These are phyloP conservation scores for Aureobasidium leucospermi DNA, from an alignment of 2,329 filamentous ascomycete genomes.

Conservation along the genomic window DNA sequence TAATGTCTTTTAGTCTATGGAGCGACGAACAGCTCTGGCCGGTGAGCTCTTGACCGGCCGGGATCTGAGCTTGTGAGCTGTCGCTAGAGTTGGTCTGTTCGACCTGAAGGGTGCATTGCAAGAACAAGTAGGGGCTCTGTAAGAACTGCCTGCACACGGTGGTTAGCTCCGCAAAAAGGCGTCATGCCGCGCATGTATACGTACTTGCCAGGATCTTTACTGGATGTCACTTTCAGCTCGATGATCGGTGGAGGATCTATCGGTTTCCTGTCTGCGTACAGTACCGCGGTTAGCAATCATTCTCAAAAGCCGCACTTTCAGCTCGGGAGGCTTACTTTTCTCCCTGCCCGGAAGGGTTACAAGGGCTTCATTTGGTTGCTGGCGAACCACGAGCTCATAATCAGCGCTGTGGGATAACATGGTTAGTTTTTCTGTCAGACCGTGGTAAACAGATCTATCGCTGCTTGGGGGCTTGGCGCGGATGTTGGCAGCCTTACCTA, in stretches of 20 bases:
- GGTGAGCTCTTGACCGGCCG: conserved; percentile 23
- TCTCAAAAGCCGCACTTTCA: neutral
- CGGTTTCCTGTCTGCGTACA: conserved; percentile 63
- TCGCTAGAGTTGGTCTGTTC: conserved; percentile 38
- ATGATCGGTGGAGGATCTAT: conserved; percentile 83
- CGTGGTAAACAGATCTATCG: conserved; percentile 10
- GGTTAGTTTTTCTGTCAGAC: conserved; percentile 12
- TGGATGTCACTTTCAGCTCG: conserved; percentile 53
- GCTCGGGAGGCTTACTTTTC: conserved; percentile 48
- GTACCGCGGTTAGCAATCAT: neutral
- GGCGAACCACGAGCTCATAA: conserved; percentile 53
- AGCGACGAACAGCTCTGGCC: conserved; percentile 74
- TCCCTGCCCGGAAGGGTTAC: conserved; percentile 63
- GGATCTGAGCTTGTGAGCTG: neutral
- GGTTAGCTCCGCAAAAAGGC: conserved; percentile 11
- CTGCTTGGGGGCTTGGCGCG: conserved; percentile 12
- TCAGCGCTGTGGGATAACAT: conserved; percentile 39
- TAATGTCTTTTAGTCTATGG: conserved; percentile 70
- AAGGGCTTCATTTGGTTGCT: conserved; percentile 60
- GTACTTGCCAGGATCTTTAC: conserved; percentile 52
- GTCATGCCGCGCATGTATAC: conserved; percentile 24
- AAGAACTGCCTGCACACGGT: conserved; percentile 46
- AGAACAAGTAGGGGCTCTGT: conserved; percentile 59
- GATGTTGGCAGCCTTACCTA: conserved; percentile 16
- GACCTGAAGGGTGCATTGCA: conserved; percentile 50